These are phyloP conservation scores for Dactylonectria macrodidyma DNA, from an alignment of 2,329 filamentous ascomycete species.

Conservation along the genomic window DNA sequence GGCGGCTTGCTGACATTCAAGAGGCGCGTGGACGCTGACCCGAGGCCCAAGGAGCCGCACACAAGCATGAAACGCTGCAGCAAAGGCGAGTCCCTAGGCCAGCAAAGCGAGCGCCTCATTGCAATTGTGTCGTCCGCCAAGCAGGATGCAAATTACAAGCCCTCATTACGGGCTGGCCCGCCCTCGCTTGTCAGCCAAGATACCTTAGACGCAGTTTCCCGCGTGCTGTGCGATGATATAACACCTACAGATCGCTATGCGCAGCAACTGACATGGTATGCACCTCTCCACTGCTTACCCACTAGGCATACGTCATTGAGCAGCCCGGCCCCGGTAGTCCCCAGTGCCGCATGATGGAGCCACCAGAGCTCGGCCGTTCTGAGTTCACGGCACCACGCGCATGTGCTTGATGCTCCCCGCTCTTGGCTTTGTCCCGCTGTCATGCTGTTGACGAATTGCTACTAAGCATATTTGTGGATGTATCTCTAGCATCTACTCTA, in stretches of 20 bases:
- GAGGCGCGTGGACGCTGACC: neutral
- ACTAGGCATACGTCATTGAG: conserved; percentile 46
- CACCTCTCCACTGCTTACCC: conserved; percentile 29
- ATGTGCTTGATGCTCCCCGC: conserved; percentile 22
- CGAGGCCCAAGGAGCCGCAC: neutral
- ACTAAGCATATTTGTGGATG: neutral
- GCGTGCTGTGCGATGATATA: conserved; percentile 15
- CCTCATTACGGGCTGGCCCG: neutral
- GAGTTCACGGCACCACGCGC: conserved; percentile 3
- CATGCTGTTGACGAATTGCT: conserved; percentile 5
- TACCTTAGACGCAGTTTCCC: neutral
- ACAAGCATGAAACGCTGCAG: neutral
- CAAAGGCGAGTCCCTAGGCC: neutral
- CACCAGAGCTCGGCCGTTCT: conserved; percentile 1
- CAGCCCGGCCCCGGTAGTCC: conserved; percentile 39
- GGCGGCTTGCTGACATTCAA: neutral
- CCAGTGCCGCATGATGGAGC: conserved; percentile 25
- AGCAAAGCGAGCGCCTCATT: neutral
- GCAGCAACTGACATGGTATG: neutral
- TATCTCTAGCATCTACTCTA: no score
- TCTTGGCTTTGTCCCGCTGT: conserved; percentile 22
- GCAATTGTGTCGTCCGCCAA: no score
- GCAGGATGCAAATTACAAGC: no score
- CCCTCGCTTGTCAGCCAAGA: neutral
- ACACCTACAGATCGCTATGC: conserved; percentile 7